Base-by-base conservation (phyloP, 2,329 filamentous ascomycete species). In the Neonectria sp. region DNA sequence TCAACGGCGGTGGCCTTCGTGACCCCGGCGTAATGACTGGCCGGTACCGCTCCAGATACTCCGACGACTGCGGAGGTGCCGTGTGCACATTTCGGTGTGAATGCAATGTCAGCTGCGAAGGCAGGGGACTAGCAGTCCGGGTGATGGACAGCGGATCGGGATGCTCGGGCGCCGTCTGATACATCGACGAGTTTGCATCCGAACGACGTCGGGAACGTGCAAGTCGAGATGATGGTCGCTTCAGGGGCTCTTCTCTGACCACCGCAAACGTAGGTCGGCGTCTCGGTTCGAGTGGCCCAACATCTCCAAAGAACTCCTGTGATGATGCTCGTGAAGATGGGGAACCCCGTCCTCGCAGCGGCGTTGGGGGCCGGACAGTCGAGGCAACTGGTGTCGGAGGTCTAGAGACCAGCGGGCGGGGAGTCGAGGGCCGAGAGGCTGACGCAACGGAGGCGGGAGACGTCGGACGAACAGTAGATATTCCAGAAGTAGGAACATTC, bases 181-280 rank as follows among this genome's bases (percentile, higher is more conserved):
- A 80, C 17, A 70, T 69, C 2, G 75, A 76, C 49, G 73, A 75
- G 35, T 58, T 72, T 40, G 53, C 70, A 7, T 71, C 72, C 15
- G 72, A 75, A 35, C 65, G 68, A 33, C 70, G 71, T 24, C 62
- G 58, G 27, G 68, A 55, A 29, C 60, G 51, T 40, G 68, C 68
- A n/a, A 80, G 67, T 17, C 77, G 75, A 5, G 81, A 82, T 1
- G 81, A 82, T 1, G 82, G 82, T 0, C 81, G 77, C 43, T 79
- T 79, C 40, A 84, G 72, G 7, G 82, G 80, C 67, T 85, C 81
- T 53, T 81, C 75, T 48, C 75, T 78, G 24, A 84, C 74, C 53
- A 72, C 65, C 33, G 72, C 68, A 29, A 68, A 68, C 2, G 59
- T 65, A 48, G 73, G 70, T 49, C 65, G 70, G 11, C 70, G 68